Evolutionary conservation across 2,329 filamentous ascomycete genomes (phyloP).

Genomic region (Cercospora citrullina): DNA sequence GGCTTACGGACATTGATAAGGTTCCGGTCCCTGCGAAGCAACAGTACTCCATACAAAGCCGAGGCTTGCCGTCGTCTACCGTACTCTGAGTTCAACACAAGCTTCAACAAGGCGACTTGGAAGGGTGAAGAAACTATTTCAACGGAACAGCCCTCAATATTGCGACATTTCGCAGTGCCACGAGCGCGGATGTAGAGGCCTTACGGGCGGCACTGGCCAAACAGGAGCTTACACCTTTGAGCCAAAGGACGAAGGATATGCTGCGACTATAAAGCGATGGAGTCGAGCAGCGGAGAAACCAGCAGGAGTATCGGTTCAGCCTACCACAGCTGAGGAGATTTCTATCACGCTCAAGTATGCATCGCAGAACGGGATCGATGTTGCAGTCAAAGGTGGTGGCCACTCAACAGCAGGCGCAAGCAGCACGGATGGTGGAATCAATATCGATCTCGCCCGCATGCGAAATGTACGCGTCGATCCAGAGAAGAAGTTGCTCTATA

Average conservation of each 20-base stretch:
- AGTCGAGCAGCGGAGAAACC: slow-evolving; percentile 33
- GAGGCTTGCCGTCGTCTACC: too few relatives aligned
- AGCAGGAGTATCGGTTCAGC: slow-evolving; percentile 48
- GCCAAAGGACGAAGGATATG: slow-evolving; percentile 25
- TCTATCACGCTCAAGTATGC: slow-evolving; percentile 50
- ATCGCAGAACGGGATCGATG: slow-evolving; percentile 46
- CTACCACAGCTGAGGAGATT: slow-evolving; percentile 43
- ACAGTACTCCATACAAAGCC: too few relatives aligned
- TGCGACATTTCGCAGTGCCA: slow-evolving; percentile 10
- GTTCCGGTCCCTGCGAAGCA: too few relatives aligned
- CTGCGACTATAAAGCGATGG: slow-evolving; percentile 30
- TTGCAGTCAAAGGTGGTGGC: slow-evolving; percentile 58
- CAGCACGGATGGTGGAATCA: slow-evolving; percentile 54
- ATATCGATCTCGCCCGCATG: slow-evolving; percentile 58
- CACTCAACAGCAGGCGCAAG: slow-evolving; percentile 57
- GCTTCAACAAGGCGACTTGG: not conserved
- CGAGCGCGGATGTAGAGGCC: slow-evolving; percentile 20
- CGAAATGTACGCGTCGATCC: slow-evolving; percentile 52
- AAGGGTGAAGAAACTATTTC: too few relatives aligned
- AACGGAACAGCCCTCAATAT: not conserved
- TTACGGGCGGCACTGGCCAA: slow-evolving; percentile 23
- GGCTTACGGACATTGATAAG: too few relatives aligned
- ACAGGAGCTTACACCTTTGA: slow-evolving; percentile 23
- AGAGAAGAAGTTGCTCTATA: slow-evolving; percentile 35
- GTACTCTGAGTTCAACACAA: too few relatives aligned